phyloP scores from a whole-genome alignment of 2,329 filamentous ascomycete genomes.

The Bipolaris gigantea region DNA sequence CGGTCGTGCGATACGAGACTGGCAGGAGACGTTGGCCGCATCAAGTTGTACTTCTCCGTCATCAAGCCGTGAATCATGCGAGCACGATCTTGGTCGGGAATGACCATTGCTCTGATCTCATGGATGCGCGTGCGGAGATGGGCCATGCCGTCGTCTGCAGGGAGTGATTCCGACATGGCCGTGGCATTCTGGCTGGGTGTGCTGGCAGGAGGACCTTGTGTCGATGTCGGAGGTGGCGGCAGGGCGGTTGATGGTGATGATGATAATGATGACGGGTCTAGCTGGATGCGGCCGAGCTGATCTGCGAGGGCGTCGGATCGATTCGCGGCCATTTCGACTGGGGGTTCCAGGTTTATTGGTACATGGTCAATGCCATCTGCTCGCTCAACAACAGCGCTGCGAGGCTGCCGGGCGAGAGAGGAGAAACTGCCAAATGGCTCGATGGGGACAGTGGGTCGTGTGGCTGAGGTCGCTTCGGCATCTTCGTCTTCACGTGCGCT shows the following conservation, averaged over 20 bases:
- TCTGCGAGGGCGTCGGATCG: conserved; percentile 32
- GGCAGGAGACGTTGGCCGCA: conserved; percentile 43
- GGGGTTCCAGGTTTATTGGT: conserved; percentile 34
- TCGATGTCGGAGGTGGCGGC: conserved; percentile 26
- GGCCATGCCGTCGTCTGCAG: conserved; percentile 56
- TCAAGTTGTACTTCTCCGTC: conserved; percentile 51
- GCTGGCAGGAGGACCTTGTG: conserved; percentile 13
- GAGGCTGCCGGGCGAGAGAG: conserved; percentile 26
- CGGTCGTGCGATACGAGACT: conserved; percentile 46
- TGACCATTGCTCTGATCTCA: conserved; percentile 48
- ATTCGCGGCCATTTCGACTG: conserved; percentile 38
- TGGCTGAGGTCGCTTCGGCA: conserved; percentile 11
- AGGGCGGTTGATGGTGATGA: conserved; percentile 29
- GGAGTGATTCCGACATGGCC: conserved; percentile 45
- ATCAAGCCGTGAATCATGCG: conserved; percentile 53
- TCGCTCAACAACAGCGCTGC: conserved; percentile 28
- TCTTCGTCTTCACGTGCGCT: conserved; percentile 6
- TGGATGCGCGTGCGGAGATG: conserved; percentile 52
- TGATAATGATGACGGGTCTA: conserved; percentile 29
- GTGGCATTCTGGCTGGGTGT: conserved; percentile 27
- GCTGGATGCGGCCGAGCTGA: conserved; percentile 30
- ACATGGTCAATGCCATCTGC: conserved; percentile 27
- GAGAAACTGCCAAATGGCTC: conserved; percentile 28
- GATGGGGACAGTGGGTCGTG: conserved; percentile 13
- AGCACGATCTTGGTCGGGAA: conserved; percentile 54